phyloP scores from a whole-genome alignment of 108 stramenopile species.

The Fragilaria crotonensis region DNA sequence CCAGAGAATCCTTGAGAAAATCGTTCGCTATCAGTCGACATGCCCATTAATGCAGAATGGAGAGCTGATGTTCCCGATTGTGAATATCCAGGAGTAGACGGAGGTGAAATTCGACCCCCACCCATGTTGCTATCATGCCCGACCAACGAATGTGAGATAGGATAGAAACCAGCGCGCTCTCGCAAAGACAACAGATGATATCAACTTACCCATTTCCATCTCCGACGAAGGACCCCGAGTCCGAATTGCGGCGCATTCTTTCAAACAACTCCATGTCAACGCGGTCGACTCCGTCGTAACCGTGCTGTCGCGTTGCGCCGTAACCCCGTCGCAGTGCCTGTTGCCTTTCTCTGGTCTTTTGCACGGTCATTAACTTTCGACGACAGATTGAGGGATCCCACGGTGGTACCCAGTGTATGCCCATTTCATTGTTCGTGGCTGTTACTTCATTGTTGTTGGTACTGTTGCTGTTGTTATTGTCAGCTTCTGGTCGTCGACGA shows the following conservation, averaged over 20 bases:
- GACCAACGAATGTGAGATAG: conserved; percentile 8
- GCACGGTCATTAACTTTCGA: conserved; percentile 45
- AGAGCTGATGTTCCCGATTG: no score
- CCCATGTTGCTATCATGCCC: no score
- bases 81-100: no score
- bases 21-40: no score
- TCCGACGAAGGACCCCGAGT: no score
- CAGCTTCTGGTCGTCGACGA: conserved; percentile 7
- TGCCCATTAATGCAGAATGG: no score
- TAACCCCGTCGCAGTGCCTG: conserved; percentile 25
- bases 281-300: conserved; percentile 2
- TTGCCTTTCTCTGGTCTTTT: conserved; percentile 60
- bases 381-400: conserved; percentile 68
- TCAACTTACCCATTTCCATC: no score
- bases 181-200: no score
- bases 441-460: conserved; percentile 1
- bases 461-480: not conserved
- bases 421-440: conserved; percentile 36
- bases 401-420: conserved; percentile 71
- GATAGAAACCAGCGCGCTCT: conserved; percentile 6
- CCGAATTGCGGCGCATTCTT: no score
- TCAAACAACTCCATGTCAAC: no score
- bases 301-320: conserved; percentile 5
- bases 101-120: no score
- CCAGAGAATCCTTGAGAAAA: no score